Evolutionary conservation across 495 filamentous ascomycete genomes (phyloP), one percentile per base, ranked within the genome.

Genomic region (Neurospora tetraspora): DNA sequence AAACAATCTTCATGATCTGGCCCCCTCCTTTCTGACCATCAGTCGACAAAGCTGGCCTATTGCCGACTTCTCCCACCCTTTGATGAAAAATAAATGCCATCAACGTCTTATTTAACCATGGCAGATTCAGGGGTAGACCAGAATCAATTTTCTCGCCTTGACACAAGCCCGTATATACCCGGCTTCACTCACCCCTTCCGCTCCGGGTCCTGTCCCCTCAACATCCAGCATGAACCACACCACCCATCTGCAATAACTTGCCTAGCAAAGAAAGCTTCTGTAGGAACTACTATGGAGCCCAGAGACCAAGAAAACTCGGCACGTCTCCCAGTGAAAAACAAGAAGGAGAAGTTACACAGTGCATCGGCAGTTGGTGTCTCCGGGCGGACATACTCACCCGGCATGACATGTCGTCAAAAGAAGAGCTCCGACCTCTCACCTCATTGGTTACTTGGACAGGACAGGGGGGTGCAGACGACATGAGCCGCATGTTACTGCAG

Each of bases 321-420:
- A 8, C 40, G 5, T 43, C 40, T 18, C 16, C 8, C n/a, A 5
- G 43, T 20, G 2, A 20, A 5, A 47, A 20, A 59, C 12, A 1
- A 31, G 23, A 61, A 31, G 23, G 12, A 23, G 0, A 0, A 31
- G 23, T 0, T 16, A 31, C 0, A 61, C 53, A 31, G 0, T 0
- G 20, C 53, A 61, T 61, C 23, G 53, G 53, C 53, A 61, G 23
- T 61, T 61, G 53, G 12, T 61, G 53, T 5, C 23, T 31, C 12
- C 5, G 53, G 53, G 23, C 23, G 53, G 53, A 31, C 53, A 61
- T 61, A 16, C 23, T 61, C 23, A 61, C 53, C 53, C 53, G 53
- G 23, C 53, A 61, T 61, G 53, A 61, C 53, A 61, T 61, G 53
- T 61, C 53, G 53, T 61, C 23, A 31, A 61, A 61, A 61, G 53